Evolutionary conservation across 2,329 filamentous ascomycete species (phyloP).

Genomic region (Sarocladium strictum): DNA sequence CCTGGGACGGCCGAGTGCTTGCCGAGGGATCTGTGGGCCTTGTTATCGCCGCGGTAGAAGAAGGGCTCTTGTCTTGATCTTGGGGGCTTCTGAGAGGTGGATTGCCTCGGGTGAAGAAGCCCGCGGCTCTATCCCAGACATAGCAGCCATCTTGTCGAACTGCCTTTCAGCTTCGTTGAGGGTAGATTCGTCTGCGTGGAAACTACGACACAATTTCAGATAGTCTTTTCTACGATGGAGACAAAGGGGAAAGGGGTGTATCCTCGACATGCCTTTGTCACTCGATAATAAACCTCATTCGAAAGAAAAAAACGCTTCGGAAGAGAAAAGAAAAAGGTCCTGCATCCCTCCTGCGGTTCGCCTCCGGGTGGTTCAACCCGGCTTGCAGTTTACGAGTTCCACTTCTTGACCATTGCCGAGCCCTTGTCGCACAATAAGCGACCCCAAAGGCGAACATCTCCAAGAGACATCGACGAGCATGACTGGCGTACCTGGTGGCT

Average conservation of each 20-base stretch:
- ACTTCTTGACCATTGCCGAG: background rate
- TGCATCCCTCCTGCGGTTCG: background rate
- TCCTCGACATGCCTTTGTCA: too few species aligned
- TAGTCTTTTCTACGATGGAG: too few species aligned
- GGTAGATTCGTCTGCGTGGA: too few species aligned
- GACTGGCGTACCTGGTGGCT: too few species aligned
- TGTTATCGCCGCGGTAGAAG: background rate
- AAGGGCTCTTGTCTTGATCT: background rate
- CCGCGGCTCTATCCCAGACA: background rate
- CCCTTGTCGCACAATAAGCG: background rate
- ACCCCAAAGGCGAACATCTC: background rate
- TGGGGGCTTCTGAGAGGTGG: background rate
- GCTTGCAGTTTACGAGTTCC: background rate
- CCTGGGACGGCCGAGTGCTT: background rate
- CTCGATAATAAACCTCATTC: background rate
- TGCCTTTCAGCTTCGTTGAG: too few species aligned
- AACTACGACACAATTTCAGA: too few species aligned
- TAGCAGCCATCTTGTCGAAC: background rate
- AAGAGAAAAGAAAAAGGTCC: background rate
- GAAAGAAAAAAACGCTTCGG: background rate
- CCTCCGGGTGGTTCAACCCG: background rate
- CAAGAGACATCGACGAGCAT: background rate
- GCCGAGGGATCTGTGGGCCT: background rate
- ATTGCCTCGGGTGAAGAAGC: background rate
- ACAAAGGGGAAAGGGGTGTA: too few species aligned